Evolutionary conservation across 768 basidiomycete genomes (phyloP).

Genomic region (Podaxis pistillaris): DNA sequence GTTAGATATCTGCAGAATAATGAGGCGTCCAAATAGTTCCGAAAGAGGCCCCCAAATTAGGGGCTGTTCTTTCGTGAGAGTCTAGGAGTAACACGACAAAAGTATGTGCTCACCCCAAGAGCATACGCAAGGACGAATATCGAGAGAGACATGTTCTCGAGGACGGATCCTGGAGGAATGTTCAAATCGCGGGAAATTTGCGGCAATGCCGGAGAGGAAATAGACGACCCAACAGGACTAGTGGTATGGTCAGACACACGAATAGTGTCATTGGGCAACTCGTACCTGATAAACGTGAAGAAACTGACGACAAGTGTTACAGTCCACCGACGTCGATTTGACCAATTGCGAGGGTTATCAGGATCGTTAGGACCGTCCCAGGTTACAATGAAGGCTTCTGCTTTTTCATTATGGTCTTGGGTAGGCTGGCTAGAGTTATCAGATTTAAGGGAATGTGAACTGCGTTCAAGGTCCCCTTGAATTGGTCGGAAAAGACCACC

Average conservation of each 20-base stretch:
- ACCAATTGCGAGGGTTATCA: slow-evolving; percentile 62
- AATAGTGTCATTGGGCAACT: slow-evolving; percentile 75
- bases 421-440: neutral
- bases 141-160: slow-evolving; percentile 39
- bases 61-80: slow-evolving; percentile 22
- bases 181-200: slow-evolving; percentile 26
- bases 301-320: slow-evolving; percentile 60
- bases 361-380: slow-evolving; percentile 66
- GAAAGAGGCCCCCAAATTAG: slow-evolving; percentile 38
- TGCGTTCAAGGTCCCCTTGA: neutral
- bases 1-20: slow-evolving; percentile 56
- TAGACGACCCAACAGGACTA: slow-evolving; percentile 33
- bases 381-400: slow-evolving; percentile 17
- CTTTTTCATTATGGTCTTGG: neutral
- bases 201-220: slow-evolving; percentile 28
- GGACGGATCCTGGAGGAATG: slow-evolving; percentile 29
- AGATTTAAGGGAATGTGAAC: neutral
- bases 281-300: slow-evolving; percentile 66
- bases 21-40: slow-evolving; percentile 38
- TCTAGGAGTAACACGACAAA: neutral
- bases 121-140: slow-evolving; percentile 43
- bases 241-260: slow-evolving; percentile 25
- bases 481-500: neutral
- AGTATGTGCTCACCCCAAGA: slow-evolving; percentile 25
- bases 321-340: slow-evolving; percentile 57